Percentiles rank a stretch among this genome's conserved stretches.
These are phyloP conservation scores for Acmispon strigosus DNA, from an alignment of 306 rosid species.

Conservation along the genomic window DNA sequence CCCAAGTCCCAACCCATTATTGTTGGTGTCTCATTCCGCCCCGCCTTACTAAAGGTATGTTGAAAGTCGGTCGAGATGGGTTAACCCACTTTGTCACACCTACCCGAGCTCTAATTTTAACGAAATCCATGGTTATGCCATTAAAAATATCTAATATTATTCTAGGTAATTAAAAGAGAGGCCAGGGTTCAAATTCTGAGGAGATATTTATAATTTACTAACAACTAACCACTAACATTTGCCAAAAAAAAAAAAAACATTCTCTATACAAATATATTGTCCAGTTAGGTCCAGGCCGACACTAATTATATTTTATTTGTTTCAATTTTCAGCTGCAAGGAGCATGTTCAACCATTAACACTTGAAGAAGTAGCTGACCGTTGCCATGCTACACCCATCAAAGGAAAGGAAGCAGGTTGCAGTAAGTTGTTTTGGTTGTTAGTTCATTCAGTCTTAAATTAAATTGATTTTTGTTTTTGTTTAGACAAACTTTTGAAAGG, in stretches of 20 bases:
- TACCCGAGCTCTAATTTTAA: not conserved
- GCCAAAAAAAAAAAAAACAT: no score
- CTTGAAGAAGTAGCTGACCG: constrained; percentile 36
- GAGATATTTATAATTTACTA: no score
- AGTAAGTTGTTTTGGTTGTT: constrained; percentile 23
- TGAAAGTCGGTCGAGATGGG: no score
- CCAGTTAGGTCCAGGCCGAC: not conserved
- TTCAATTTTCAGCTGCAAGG: constrained; percentile 39
- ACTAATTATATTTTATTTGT: not conserved
- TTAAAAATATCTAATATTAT: not conserved
- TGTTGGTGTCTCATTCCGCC: no score
- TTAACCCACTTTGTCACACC: no score
- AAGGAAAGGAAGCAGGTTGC: constrained; percentile 18
- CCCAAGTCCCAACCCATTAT: no score
- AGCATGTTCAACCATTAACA: constrained; percentile 34
- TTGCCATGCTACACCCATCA: constrained; percentile 44
- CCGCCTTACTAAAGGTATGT: no score
- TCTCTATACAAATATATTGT: not conserved
- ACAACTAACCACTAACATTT: no score
- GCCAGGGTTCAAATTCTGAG: no score
- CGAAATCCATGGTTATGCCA: not conserved
- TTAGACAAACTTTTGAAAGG: not conserved
- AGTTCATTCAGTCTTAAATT: constrained; percentile 9
- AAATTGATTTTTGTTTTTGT: not conserved
- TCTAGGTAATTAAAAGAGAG: no score